Base-by-base conservation (phyloP, 2,329 filamentous ascomycete genomes). In the Beauveria varroae region DNA sequence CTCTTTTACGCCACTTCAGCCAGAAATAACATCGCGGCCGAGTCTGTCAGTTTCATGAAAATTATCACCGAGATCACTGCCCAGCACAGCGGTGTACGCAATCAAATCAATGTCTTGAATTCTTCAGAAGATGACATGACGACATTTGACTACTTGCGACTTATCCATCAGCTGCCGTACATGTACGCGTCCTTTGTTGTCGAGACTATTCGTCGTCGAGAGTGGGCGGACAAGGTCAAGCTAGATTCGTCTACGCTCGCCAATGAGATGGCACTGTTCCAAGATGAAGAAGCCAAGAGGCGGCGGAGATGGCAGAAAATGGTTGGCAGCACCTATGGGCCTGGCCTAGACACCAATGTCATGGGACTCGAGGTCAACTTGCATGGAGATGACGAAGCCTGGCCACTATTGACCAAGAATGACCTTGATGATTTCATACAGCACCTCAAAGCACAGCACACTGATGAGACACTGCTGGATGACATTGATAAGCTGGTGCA, bases 211-310 rank as follows among this genome's bases (percentile, higher is more conserved):
- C 85, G 90, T 62, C 87, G 95, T 24, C 87, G 87, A 40, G 93
- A 97, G 74, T 99, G 95, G 93, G 86, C 85, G 14, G 91, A 96
- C 57, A 96, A 96, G 74, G 88, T 98, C 73, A 91, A 89, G 70
- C 83, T 85, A 2, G 95, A 98, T 68, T 95, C 93, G 0, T 87
- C 90, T 2, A 91, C 89, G 0, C 77, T 99, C 28, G 91, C 92
- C 28, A 96, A 98, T 71, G 93, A 98, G 70, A 91, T 98, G 82
- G 91, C 92, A 1, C 79, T 90, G 0, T 93, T 96, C 65, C 91
- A 95, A 69, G 93, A 97, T 63, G 95, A 98, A 73, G 95, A 99
- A 72, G 84, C 90, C 56, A 92, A 93, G 68, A 82, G 95, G 57
- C 84, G 95, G 51, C 90, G 89, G 68, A 96, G 90, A 69, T 99